A percentile compares a stretch with the other conserved stretches of the same genome.
phyloP scores from a whole-genome alignment of 306 rosid species.

The Corylus avellana region DNA sequence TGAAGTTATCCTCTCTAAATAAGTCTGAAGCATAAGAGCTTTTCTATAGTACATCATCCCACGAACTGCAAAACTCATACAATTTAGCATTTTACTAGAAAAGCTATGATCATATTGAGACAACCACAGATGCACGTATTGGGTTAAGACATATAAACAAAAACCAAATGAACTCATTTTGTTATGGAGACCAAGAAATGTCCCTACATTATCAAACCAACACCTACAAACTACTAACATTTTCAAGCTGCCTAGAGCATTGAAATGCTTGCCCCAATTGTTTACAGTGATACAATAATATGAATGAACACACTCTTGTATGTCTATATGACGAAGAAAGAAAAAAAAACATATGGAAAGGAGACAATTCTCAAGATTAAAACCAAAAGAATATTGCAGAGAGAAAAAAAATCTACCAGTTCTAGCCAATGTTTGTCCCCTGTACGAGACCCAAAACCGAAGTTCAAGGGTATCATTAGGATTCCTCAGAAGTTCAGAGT shows the following conservation, averaged over 20 bases:
- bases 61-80: constrained; percentile 64
- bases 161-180: not conserved
- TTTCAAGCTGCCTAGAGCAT: not conserved
- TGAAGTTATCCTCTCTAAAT: constrained; percentile 65
- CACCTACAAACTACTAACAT: not conserved
- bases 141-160: not conserved
- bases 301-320: too few species aligned
- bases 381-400: constrained; percentile 13
- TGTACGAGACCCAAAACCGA: constrained; percentile 94
- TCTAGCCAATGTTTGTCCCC: constrained; percentile 97
- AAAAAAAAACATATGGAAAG: not conserved
- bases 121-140: not conserved
- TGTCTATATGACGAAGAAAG: not conserved
- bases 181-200: not conserved
- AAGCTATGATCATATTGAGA: not conserved
- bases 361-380: not conserved
- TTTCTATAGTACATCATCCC: constrained; percentile 99
- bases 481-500: constrained; percentile 56
- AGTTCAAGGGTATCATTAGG: constrained; percentile 77
- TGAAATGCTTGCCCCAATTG: not conserved
- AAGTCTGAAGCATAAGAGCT: constrained; percentile 94
- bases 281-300: not conserved
- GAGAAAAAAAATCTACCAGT: constrained; percentile 59
- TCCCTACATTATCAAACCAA: not conserved
- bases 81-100: not conserved